Base-by-base conservation (phyloP, 805 yeast species). In the Jamesozyma lodderae region DNA sequence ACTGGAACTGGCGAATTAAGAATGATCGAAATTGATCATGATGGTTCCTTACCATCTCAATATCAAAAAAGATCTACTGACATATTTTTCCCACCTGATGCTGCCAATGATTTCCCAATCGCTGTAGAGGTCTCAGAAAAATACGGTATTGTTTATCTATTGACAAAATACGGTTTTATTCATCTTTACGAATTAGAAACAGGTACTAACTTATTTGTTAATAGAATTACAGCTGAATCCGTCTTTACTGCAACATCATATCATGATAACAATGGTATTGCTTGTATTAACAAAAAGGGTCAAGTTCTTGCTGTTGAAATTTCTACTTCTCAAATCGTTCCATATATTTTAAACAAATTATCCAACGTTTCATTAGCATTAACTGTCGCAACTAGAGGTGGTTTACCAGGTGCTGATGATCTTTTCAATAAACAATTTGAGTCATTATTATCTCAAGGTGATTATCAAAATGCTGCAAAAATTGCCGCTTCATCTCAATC, bases 81-180 rank as follows among this genome's bases (percentile, higher is more conserved):
- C 53, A 79, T 92, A 44, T 92, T 83, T 66, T 87, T 90, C 75
- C 98, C 98, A 25, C 88, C 95, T 20, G 98, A 94, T 66, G 95
- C 95, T 33, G 71, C 83, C 29, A 83, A 82, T 60, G 99, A 92
- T 66, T 92, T 92, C 79, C 99, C 99, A 43, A 87, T 92, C 48
- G 75, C 95, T 37, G 75, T 88, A 45, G 92, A 86, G 60, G 77
- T 90, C 31, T 79, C 95, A 19, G 74, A 82, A 64, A 73, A 75
- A 57, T 92, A 79, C 53, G 97, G 97, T 48, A 75, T 92, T 43
- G 70, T 83, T 45, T 92, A 87, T 63, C 72, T 92, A 49, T 73
- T 92, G 59, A 92, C 98, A 44, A 94, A 94, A 67, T 83, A 83
- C 57, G 98, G 98, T 20, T 92, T 92, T 67, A 87, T 92, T 53